Conservation (phyloP, 1,139 yeast species). For the Taphrina flavorubra region DNA sequence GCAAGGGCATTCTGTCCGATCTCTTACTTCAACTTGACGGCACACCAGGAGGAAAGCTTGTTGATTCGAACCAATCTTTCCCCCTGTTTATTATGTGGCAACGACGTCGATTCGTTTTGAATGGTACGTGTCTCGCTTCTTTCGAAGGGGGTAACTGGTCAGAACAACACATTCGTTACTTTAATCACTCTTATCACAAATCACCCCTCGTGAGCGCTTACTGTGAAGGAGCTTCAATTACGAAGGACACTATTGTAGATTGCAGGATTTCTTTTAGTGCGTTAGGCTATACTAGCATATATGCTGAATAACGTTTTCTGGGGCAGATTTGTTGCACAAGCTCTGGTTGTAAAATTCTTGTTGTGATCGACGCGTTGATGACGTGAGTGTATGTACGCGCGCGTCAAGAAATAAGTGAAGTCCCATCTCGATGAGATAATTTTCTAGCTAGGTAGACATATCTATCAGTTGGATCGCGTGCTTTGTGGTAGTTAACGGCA, state of each 20-base stretch:
- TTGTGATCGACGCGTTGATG: constrained; percentile 15
- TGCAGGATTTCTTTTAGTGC: no score
- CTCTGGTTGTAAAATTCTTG: neutral
- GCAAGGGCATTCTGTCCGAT: no score
- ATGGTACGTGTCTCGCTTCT: constrained; percentile 25
- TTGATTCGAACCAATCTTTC: neutral
- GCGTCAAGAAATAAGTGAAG: no score
- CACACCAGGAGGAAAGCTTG: neutral
- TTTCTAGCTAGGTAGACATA: no score
- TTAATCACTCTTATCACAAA: constrained; percentile 35
- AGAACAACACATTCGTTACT: constrained; percentile 25
- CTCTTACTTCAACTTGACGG: no score
- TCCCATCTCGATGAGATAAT: no score
- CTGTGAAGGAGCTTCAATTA: constrained; percentile 38
- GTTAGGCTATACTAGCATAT: no score
- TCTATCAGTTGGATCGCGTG: neutral
- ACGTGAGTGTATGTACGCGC: constrained; percentile 8
- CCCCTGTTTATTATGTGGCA: constrained; percentile 6
- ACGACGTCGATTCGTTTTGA: constrained; percentile 26
- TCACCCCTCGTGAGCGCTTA: constrained; percentile 12
- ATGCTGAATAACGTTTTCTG: no score
- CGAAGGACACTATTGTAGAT: constrained; percentile 17
- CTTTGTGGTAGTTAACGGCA: neutral
- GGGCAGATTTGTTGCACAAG: no score
- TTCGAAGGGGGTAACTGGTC: neutral